Conservation (phyloP, 2,329 filamentous ascomycete genomes). For the Arachnomyces sp. region DNA sequence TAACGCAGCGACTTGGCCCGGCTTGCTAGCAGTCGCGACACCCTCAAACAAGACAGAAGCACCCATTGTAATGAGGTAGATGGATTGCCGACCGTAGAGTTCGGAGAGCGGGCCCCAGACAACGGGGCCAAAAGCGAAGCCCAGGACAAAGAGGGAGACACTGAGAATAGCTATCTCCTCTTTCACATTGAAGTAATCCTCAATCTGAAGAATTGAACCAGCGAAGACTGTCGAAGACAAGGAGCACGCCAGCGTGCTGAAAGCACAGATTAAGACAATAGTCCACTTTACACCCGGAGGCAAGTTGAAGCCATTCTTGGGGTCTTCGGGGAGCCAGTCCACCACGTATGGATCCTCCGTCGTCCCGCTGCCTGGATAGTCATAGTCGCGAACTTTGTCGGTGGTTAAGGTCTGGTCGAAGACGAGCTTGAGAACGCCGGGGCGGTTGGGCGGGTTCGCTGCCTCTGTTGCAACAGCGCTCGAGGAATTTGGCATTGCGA, state of each 20-base stretch:
- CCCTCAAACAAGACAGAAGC: slow-evolving; percentile 48
- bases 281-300: slow-evolving; percentile 33
- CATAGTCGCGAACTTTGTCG: slow-evolving; percentile 25
- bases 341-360: slow-evolving; percentile 38
- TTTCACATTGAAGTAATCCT: slow-evolving; percentile 30
- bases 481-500: too few relatives aligned
- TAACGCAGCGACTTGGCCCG: slow-evolving; percentile 50
- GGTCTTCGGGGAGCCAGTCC: slow-evolving; percentile 40
- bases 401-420: slow-evolving; percentile 5
- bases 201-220: slow-evolving; percentile 30
- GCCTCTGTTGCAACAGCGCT: too few relatives aligned
- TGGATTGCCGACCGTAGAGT: slow-evolving; percentile 25
- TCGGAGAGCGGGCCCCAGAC: slow-evolving; percentile 27
- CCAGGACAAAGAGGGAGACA: slow-evolving; percentile 22
- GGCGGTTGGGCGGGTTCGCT: too few relatives aligned
- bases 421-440: too few relatives aligned
- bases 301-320: slow-evolving; percentile 38
- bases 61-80: slow-evolving; percentile 6
- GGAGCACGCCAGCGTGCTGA: slow-evolving; percentile 36
- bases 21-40: slow-evolving; percentile 42
- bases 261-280: slow-evolving; percentile 31
- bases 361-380: slow-evolving; percentile 36
- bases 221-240: slow-evolving; percentile 37
- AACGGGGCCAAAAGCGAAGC: slow-evolving; percentile 22
- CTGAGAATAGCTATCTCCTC: slow-evolving; percentile 33